Base-by-base conservation (phyloP, 441 rosid genomes). In the Eutrema salsugineum region DNA sequence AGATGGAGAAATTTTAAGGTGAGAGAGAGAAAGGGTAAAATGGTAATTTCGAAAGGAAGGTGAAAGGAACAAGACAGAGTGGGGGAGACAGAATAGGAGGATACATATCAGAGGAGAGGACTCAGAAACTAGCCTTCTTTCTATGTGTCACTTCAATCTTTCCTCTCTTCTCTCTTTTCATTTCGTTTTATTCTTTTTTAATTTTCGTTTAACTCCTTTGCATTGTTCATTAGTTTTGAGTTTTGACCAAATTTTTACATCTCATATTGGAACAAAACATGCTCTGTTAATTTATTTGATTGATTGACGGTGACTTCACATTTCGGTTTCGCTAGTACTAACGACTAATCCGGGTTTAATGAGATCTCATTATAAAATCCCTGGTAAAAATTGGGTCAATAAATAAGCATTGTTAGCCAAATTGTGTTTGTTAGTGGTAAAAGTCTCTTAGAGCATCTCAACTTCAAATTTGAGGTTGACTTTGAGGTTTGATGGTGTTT, bases 1-100 rank as follows among this genome's bases (percentile, higher is more conserved):
- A 48, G 57, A 63, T 30, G 57, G 69, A 64, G 70, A 36, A 49
- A 19, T 2, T 32, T 55, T 38, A 5, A 63, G 16, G 70, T 8
- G 38, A 36, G 48, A 46, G 58, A 63, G 47, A 42, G 17, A 6
- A 11, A 4, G 77, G 79, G 71, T 50, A 63, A 17, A 63, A 70
- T 63, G 50, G 75, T 63, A 76, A 63, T 15, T 59, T 9, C 0
- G 8, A 0, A 16, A 19, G 47, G 61, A 58, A 60, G 40, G 74
- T 82, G 89, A 84, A 83, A 87, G 77, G 81, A 86, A 87, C 87
- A 79, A 80, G 35, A 76, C 86, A 68, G 73, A 57, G 73, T 50
- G 53, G 71, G 71, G 76, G 71, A 79, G 81, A 77, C 79, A 78
- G 82, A 73, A 71, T 54, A 62, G 81, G 81, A 73, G 77, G 73